A percentile compares a stretch with the other conserved stretches of the same genome.
Conservation (phyloP, 768 basidiomycete genomes). For the Mycena rosella region DNA sequence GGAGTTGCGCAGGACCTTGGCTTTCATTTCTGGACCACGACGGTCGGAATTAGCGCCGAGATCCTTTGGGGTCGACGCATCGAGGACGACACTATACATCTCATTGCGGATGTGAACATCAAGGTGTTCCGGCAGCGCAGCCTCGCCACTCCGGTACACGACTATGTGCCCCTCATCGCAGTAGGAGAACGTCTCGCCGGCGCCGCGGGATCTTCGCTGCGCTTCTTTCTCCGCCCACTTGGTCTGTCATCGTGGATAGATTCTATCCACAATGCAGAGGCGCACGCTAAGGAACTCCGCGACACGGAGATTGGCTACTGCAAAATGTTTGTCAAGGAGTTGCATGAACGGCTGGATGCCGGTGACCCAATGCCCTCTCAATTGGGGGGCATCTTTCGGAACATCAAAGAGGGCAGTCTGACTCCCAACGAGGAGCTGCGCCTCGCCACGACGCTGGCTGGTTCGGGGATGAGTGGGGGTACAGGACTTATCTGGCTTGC, state of each 20-base stretch:
- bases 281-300: slow-evolving; percentile 14
- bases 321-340: slow-evolving; percentile 11
- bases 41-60: slow-evolving; percentile 23
- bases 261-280: slow-evolving; percentile 16
- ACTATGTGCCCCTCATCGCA: slow-evolving; percentile 23
- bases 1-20: slow-evolving; percentile 25
- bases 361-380: slow-evolving; percentile 23
- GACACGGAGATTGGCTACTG: slow-evolving; percentile 26
- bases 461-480: slow-evolving; percentile 19
- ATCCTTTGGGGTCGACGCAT: slow-evolving; percentile 25
- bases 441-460: slow-evolving; percentile 23
- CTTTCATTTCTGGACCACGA: slow-evolving; percentile 23
- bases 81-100: slow-evolving; percentile 12
- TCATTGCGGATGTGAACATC: slow-evolving; percentile 27
- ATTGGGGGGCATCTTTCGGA: slow-evolving; percentile 22
- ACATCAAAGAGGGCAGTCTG: slow-evolving; percentile 11
- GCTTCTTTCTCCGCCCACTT: slow-evolving; percentile 1
- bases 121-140: slow-evolving; percentile 27
- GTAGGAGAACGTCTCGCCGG: slow-evolving; percentile 3
- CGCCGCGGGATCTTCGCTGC: background rate
- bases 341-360: slow-evolving; percentile 25
- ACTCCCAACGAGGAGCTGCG: slow-evolving; percentile 27
- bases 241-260: background rate
- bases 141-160: slow-evolving; percentile 28
- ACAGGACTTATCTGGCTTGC: slow-evolving; percentile 17